Conservation (phyloP, 2,329 filamentous ascomycete species). For the Neonectria punicea region DNA sequence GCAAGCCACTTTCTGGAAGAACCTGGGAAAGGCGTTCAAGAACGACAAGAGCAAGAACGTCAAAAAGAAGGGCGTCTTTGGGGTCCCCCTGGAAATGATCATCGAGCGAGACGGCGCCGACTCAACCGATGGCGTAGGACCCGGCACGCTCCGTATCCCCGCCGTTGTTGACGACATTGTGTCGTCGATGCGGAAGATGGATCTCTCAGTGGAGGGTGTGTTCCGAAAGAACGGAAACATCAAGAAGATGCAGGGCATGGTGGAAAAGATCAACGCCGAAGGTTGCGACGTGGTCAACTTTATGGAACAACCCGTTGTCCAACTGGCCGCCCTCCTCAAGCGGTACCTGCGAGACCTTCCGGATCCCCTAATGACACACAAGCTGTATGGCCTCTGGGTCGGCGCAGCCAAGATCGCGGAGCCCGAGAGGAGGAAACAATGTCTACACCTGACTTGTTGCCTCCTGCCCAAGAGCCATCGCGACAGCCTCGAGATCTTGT, state of each 20-base stretch:
- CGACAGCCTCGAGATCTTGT: constrained; percentile 94
- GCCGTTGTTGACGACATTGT: constrained; percentile 96
- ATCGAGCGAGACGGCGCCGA: constrained; percentile 95
- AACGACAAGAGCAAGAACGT: constrained; percentile 79
- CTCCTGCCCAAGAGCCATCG: constrained; percentile 91
- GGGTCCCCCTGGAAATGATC: constrained; percentile 86
- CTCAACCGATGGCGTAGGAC: constrained; percentile 96
- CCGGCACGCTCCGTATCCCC: constrained; percentile 88
- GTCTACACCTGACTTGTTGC: constrained; percentile 91
- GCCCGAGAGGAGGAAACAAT: constrained; percentile 81
- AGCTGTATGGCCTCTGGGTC: constrained; percentile 91
- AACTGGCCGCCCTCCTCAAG: constrained; percentile 92
- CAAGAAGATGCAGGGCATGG: constrained; percentile 87
- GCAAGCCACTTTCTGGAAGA: constrained; percentile 93
- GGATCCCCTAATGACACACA: constrained; percentile 93
- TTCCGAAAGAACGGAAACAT: constrained; percentile 99
- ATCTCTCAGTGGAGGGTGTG: constrained; percentile 97
- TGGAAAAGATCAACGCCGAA: constrained; percentile 85
- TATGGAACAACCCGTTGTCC: constrained; percentile 88
- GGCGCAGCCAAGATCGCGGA: constrained; percentile 89
- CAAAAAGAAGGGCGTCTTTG: constrained; percentile 96
- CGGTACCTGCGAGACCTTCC: constrained; percentile 95
- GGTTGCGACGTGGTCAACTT: constrained; percentile 89
- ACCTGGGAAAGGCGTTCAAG: constrained; percentile 96
- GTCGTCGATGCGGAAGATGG: constrained; percentile 96